These are phyloP conservation scores for Arthrocladium fulminans DNA, from an alignment of 2,329 filamentous ascomycete genomes.

Conservation along the genomic window DNA sequence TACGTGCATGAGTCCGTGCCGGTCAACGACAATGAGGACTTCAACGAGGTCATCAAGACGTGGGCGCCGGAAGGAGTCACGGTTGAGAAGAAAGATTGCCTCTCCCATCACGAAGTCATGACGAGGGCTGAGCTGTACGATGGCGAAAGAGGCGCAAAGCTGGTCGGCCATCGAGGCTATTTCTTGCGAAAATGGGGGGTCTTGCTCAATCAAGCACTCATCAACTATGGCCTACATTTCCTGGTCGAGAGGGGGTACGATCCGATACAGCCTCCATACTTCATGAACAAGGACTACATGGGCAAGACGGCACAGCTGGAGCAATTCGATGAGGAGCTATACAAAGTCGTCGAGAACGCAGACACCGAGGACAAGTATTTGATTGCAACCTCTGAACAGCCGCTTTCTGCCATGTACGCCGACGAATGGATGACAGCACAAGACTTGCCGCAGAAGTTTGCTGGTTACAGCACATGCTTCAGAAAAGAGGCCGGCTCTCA, in stretches of 20 bases:
- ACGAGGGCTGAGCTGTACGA: slow-evolving; percentile 84
- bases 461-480: slow-evolving; percentile 91
- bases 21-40: slow-evolving; percentile 74
- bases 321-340: slow-evolving; percentile 95
- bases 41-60: slow-evolving; percentile 66
- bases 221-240: slow-evolving; percentile 92
- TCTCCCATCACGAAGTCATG: slow-evolving; percentile 94
- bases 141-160: slow-evolving; percentile 82
- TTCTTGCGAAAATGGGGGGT: slow-evolving; percentile 85
- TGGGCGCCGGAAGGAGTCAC: slow-evolving; percentile 72
- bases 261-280: slow-evolving; percentile 76
- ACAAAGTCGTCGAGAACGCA: slow-evolving; percentile 81
- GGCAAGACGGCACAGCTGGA: slow-evolving; percentile 95
- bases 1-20: slow-evolving; percentile 84
- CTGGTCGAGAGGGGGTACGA: slow-evolving; percentile 72
- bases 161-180: slow-evolving; percentile 90
- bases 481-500: slow-evolving; percentile 89
- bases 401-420: slow-evolving; percentile 83
- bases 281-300: slow-evolving; percentile 95
- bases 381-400: slow-evolving; percentile 85
- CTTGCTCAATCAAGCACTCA: slow-evolving; percentile 81
- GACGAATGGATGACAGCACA: slow-evolving; percentile 83
- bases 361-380: slow-evolving; percentile 80
- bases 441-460: slow-evolving; percentile 83
- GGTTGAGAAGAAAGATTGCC: slow-evolving; percentile 64